These are phyloP conservation scores for Hypoxylon sp. DNA, from an alignment of 2,329 filamentous ascomycete species.

Conservation along the genomic window DNA sequence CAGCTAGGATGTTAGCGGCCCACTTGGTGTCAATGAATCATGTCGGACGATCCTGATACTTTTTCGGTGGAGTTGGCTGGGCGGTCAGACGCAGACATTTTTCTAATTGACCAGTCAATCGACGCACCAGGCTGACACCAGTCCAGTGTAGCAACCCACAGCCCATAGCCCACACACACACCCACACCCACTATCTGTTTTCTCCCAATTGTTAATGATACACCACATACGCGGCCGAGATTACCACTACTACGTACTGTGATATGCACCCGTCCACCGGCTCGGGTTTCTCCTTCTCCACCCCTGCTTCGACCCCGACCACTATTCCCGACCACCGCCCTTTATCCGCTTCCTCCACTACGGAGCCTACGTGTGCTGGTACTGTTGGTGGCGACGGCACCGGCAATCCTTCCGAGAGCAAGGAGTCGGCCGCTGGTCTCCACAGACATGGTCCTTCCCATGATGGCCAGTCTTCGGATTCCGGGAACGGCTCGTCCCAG, in stretches of 20 bases:
- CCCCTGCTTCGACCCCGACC: conserved; percentile 17
- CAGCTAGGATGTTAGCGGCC: conserved; percentile 12
- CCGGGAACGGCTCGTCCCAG: conserved; percentile 40
- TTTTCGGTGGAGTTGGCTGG: conserved; percentile 10
- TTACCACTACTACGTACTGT: conserved; percentile 19
- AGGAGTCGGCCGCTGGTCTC: conserved; percentile 27
- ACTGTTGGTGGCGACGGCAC: neutral
- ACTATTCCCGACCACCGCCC: conserved; percentile 9
- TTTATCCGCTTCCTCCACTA: conserved; percentile 13
- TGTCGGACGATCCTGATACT: conserved; percentile 25
- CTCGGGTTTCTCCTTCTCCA: conserved; percentile 38
- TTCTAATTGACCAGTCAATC: conserved; percentile 22
- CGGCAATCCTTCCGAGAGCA: conserved; percentile 28
- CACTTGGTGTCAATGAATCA: conserved; percentile 32
- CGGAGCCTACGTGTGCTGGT: conserved; percentile 1
- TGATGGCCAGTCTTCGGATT: conserved; percentile 49
- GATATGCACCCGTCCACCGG: conserved; percentile 40
- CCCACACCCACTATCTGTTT: conserved; percentile 11
- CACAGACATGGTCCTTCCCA: conserved; percentile 48
- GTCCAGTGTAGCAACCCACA: conserved; percentile 4
- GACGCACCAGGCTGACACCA: conserved; percentile 2
- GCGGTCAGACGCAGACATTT: conserved; percentile 19
- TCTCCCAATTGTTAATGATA: conserved; percentile 23
- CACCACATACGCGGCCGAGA: conserved; percentile 15
- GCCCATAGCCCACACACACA: neutral